A percentile compares a stretch with the other conserved stretches of the same genome.
phyloP scores from a whole-genome alignment of 306 rosid species.

The Luffa aegyptiaca region DNA sequence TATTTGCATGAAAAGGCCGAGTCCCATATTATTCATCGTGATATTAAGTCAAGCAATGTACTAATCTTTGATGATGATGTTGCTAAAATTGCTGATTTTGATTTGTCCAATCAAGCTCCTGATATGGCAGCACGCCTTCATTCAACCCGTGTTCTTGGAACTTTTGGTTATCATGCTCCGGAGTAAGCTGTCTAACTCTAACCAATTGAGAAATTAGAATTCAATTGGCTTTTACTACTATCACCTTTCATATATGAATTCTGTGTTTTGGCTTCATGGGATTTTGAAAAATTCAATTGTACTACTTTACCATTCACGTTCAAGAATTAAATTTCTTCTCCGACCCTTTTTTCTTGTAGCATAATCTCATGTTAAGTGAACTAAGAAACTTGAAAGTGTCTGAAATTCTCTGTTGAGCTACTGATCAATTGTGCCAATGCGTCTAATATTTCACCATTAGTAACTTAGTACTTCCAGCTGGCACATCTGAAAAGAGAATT shows the following conservation, averaged over 20 bases:
- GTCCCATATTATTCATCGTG: conserved; percentile 12
- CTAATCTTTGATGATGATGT: conserved; percentile 14
- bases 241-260: not conserved
- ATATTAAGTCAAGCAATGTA: conserved; percentile 15
- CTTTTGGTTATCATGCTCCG: conserved; percentile 17
- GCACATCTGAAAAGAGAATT: not conserved
- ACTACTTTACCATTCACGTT: not conserved
- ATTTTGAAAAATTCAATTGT: not conserved
- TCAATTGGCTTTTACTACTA: not conserved
- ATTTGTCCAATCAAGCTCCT: conserved; percentile 19
- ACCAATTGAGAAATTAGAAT: not conserved
- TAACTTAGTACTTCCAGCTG: not conserved
- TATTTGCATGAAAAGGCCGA: conserved; percentile 15
- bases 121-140: conserved; percentile 19
- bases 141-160: conserved; percentile 17
- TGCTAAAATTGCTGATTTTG: conserved; percentile 14
- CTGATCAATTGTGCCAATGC: not conserved
- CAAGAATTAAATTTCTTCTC: not conserved
- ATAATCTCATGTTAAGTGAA: not conserved
- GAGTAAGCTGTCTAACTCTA: conserved; percentile 3
- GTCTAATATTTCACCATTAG: not conserved
- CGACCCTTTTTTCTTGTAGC: not conserved
- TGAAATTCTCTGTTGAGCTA: not conserved
- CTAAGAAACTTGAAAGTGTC: not conserved
- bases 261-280: not conserved